Evolutionary conservation across 306 rosid genomes (phyloP), one percentile per base, ranked within the genome.

Genomic region (Sechiopsis laciniata): DNA sequence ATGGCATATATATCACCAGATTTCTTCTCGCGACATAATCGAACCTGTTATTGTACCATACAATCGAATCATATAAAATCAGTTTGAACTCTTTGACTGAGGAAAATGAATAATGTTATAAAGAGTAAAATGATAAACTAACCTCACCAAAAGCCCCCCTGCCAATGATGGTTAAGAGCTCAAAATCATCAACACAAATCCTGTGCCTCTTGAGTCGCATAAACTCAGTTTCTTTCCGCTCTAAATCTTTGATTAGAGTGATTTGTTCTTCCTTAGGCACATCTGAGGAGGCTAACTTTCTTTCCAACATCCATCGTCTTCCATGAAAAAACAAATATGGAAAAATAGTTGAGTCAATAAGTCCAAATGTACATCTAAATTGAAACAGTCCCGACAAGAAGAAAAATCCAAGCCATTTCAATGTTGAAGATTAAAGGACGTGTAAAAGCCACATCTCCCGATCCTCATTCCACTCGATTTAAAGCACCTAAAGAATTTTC

Each of bases 141-240:
- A 94, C 98, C 95, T 94, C 98, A 77, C 98, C 97, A 86, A 80
- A 94, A 61, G 98, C 97, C 73, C 98, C 98, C 81, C 98, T 87
- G 75, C 98, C 98, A 81, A 94, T 94, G 81, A 94, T 90, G 76
- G 96, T 90, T 85, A 94, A 82, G 74, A 75, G 97, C 79, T 94
- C 98, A 87, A 94, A 94, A 85, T 94, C 98, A 77, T 94, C 71
- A 71, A 90, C 98, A 55, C 97, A 94, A 74, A 90, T 94, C 83
- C 84, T 94, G 84, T 94, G 89, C 87, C 98, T 89, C 83, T 89
- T 94, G 71, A 94, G 86, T 75, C 98, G 88, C 94, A 94, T 94
- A 75, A 87, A 94, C 74, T 94, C 98, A 19, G 98, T 94, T 83
- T 94, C 98, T 82, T 94, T 94, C 79, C 88, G 84, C 84, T 94